Conservation (phyloP, 2,329 filamentous ascomycete genomes). For the Sclerotinia spermophila region DNA sequence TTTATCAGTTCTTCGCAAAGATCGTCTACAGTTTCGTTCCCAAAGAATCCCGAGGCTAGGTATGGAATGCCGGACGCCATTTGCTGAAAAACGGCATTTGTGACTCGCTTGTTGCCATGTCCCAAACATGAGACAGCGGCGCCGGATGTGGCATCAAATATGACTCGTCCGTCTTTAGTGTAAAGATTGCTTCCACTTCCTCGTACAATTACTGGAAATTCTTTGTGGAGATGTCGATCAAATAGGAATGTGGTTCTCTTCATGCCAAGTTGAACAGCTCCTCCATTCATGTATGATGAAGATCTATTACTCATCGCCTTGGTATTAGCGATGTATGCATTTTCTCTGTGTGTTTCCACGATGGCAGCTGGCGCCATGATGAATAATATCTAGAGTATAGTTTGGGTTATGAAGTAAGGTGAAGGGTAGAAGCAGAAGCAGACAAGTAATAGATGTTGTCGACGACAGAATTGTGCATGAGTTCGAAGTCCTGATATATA, state of each 20-base stretch:
- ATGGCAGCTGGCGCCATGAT: slow-evolving; percentile 19
- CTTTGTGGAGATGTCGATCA: slow-evolving; percentile 33
- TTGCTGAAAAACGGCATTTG: slow-evolving; percentile 56
- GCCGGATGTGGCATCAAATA: slow-evolving; percentile 71
- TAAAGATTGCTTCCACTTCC: slow-evolving; percentile 33
- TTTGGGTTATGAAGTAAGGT: background rate
- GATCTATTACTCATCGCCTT: background rate
- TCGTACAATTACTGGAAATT: slow-evolving; percentile 31
- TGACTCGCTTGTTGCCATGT: slow-evolving; percentile 59
- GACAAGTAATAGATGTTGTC: background rate
- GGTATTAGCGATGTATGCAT: background rate
- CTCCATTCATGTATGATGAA: slow-evolving; percentile 4
- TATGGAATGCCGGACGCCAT: slow-evolving; percentile 54
- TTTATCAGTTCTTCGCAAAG: slow-evolving; percentile 41
- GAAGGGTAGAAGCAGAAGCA: background rate
- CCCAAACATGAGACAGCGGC: slow-evolving; percentile 71
- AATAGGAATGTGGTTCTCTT: slow-evolving; percentile 29
- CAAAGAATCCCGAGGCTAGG: slow-evolving; percentile 56
- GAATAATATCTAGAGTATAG: background rate
- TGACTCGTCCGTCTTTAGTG: slow-evolving; percentile 46
- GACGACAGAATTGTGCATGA: slow-evolving; percentile 4
- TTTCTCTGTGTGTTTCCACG: slow-evolving; percentile 7
- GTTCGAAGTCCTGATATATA: slow-evolving; percentile 4
- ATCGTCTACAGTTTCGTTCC: slow-evolving; percentile 50
- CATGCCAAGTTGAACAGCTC: slow-evolving; percentile 16